Conservation (phyloP, 1,284 basidiomycete species). For the Ceratobasidium sp. region DNA sequence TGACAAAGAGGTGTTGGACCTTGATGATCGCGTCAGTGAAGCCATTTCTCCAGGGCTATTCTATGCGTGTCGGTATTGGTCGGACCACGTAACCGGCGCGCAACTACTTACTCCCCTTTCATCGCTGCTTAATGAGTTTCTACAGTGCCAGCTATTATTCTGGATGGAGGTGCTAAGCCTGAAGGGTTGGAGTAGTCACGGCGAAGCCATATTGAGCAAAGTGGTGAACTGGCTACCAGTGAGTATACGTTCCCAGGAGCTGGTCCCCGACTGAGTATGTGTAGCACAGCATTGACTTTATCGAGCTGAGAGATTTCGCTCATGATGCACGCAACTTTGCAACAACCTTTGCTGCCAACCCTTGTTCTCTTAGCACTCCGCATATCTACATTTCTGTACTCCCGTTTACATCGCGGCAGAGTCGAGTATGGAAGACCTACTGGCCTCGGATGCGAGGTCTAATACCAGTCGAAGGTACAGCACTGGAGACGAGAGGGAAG, state of each 20-base stretch:
- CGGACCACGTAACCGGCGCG: neutral
- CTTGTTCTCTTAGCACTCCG: neutral
- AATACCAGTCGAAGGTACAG: no score
- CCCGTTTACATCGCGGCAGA: neutral
- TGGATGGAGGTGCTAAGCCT: neutral
- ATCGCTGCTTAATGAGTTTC: neutral
- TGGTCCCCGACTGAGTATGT: neutral
- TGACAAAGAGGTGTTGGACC: neutral
- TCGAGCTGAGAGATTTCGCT: neutral
- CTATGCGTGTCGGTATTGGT: neutral
- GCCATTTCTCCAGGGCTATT: neutral
- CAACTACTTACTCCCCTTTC: neutral
- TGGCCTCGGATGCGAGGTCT: neutral
- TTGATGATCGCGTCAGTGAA: neutral
- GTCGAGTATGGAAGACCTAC: neutral
- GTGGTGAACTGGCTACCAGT: neutral
- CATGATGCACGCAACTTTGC: neutral
- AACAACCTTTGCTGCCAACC: neutral
- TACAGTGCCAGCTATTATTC: neutral
- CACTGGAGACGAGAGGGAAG: no score
- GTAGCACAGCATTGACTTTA: neutral
- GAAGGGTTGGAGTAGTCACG: neutral
- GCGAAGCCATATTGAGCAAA: neutral
- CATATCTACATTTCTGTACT: conserved; percentile 1
- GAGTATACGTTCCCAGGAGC: neutral